Evolutionary conservation across 2,329 filamentous ascomycete genomes (phyloP), one percentile per base, ranked within the genome.

Genomic region (Colletotrichum kahawae): DNA sequence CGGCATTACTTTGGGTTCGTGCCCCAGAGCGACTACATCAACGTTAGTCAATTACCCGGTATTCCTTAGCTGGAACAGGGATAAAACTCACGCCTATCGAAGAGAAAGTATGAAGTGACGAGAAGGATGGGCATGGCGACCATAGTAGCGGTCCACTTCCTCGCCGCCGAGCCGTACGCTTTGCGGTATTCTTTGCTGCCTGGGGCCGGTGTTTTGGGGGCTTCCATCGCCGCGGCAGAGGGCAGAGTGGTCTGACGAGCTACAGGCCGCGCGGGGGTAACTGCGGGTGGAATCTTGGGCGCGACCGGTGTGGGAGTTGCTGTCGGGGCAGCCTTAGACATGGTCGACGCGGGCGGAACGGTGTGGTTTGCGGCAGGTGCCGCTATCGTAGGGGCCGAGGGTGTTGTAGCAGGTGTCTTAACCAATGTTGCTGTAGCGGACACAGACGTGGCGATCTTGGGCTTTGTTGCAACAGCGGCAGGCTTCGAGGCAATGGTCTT

Each of bases 91-190:
- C 88, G 79, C 81, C 87, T 82, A 60, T 90, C 85, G 80, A 88
- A 91, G 4, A 92, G 79, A 67, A 85, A 86, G 76, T 89, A 91
- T 27, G 89, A 90, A 31, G 88, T 89, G 65, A 92, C 89, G 16
- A 91, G 75, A 6, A 91, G 78, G 36, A 92, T 86, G 3, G 90
- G 90, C 81, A 90, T 78, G 29, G 88, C 89, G 70, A 91, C 85
- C 77, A 92, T 88, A 9, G 85, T 76, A 27, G 83, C 82, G 4
- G 85, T 81, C 84, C 88, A 90, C 78, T 85, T 87, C 73, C 87
- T 80, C 70, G 85, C 84, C 34, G 87, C 85, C 48, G 79, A 78
- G 69, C 87, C 85, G 79, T 88, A 90, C 54, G 85, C 83, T 75
- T 79, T 79, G 78, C 85, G 81, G 77, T 87, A 88, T 57, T 86